Evolutionary conservation across 768 basidiomycete species (phyloP).

Genomic region (Serpula lacrymans): DNA sequence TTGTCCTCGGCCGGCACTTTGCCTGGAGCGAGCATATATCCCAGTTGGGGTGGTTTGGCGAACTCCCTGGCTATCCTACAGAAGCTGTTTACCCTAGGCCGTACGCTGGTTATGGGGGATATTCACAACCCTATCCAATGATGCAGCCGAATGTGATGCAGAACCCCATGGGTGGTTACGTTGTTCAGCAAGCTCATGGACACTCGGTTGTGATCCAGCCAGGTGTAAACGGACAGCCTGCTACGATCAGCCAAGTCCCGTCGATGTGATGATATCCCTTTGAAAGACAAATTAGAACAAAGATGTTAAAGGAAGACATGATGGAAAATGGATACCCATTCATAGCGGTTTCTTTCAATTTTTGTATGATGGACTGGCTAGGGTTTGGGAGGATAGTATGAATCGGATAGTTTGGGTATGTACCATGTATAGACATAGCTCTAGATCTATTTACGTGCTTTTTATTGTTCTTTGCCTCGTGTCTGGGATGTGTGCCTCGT

Average conservation of each 20-base stretch:
- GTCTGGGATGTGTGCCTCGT: conserved; percentile 17
- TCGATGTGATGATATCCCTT: conserved; percentile 23
- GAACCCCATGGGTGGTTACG: conserved; percentile 26
- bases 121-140: conserved; percentile 18
- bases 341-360: too few species aligned
- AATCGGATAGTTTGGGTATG: too few species aligned
- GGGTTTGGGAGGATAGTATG: too few species aligned
- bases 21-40: conserved; percentile 34
- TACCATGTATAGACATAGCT: conserved; percentile 7
- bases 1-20: conserved; percentile 27
- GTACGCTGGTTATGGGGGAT: conserved; percentile 31
- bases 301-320: too few species aligned
- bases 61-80: conserved; percentile 56
- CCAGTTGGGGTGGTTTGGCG: conserved; percentile 77
- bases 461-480: conserved; percentile 29
- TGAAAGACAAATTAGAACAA: too few species aligned
- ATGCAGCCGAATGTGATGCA: conserved; percentile 3
- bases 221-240: conserved; percentile 53
- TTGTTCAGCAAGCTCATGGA: conserved; percentile 52
- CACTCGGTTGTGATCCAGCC: conserved; percentile 70
- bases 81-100: conserved; percentile 21
- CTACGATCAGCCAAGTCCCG: conserved; percentile 62
- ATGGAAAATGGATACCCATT: too few species aligned
- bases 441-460: conserved; percentile 15
- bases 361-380: too few species aligned